These are phyloP conservation scores for Calonectria crousiana DNA, from an alignment of 2,329 filamentous ascomycete species.

Conservation along the genomic window DNA sequence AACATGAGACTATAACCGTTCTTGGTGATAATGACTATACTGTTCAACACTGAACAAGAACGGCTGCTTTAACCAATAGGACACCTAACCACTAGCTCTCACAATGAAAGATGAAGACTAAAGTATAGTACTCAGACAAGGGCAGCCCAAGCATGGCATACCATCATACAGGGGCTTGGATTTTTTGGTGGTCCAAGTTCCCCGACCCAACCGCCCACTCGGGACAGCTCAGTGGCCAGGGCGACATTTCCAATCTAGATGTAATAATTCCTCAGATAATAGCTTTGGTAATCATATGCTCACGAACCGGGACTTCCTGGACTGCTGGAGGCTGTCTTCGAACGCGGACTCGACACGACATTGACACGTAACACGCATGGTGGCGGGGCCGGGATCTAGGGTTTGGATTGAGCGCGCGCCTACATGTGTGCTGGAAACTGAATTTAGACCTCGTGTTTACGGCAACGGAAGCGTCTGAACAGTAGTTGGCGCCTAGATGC, in stretches of 20 bases:
- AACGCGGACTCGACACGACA: conserved; percentile 23
- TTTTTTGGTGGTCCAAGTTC: background rate
- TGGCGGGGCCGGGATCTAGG: background rate
- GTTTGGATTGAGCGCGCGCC: background rate
- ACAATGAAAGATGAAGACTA: background rate
- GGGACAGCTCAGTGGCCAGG: background rate
- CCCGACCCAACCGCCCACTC: background rate
- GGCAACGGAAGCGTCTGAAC: background rate
- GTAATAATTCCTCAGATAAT: background rate
- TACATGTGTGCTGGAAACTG: background rate
- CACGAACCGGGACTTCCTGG: background rate
- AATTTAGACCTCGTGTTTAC: conserved; percentile 1
- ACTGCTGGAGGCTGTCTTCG: background rate
- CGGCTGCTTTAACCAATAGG: background rate
- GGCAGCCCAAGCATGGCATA: background rate
- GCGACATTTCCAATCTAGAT: background rate
- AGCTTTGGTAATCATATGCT: background rate
- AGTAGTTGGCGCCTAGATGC: background rate
- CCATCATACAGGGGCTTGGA: background rate
- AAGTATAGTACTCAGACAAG: background rate
- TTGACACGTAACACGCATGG: conserved; percentile 3
- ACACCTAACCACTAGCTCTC: background rate
- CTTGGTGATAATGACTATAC: background rate
- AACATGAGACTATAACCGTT: background rate
- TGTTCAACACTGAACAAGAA: background rate